A percentile compares a stretch with the other conserved stretches of the same genome.
phyloP scores from a whole-genome alignment of 2,329 filamentous ascomycete species.

The Pestalotiopsis sp. region DNA sequence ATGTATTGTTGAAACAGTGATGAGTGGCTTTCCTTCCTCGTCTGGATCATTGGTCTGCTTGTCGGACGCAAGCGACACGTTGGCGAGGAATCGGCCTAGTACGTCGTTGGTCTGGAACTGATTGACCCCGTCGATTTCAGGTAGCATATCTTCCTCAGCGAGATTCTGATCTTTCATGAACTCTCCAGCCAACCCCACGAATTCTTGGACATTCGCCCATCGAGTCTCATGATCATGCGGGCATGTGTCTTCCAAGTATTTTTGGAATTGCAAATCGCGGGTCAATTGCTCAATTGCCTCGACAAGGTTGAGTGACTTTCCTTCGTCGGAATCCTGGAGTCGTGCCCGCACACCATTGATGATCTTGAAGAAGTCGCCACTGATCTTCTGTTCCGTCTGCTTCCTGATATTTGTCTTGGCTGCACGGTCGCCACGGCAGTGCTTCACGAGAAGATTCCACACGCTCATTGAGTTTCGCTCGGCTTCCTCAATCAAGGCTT shows the following conservation, averaged over 20 bases:
- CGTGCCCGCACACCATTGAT: constrained; percentile 41
- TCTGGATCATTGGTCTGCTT: constrained; percentile 66
- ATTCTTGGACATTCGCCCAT: constrained; percentile 88
- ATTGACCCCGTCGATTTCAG: constrained; percentile 71
- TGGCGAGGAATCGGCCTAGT: constrained; percentile 82
- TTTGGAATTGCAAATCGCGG: constrained; percentile 70
- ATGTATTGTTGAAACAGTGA: constrained; percentile 96
- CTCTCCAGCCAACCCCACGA: constrained; percentile 79
- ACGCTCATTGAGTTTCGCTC: constrained; percentile 70
- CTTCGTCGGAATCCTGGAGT: constrained; percentile 31
- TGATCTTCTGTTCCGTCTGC: constrained; percentile 55
- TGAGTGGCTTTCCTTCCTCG: constrained; percentile 59
- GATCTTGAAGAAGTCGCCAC: constrained; percentile 48
- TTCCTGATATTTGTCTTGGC: constrained; percentile 53
- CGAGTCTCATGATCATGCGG: constrained; percentile 70
- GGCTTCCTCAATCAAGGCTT: constrained; percentile 74
- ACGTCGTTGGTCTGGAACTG: constrained; percentile 67
- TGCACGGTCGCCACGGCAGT: constrained; percentile 52
- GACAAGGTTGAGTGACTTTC: constrained; percentile 42
- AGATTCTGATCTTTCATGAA: constrained; percentile 53
- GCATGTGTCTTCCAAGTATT: constrained; percentile 73
- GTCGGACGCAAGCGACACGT: constrained; percentile 84
- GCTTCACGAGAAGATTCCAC: constrained; percentile 70
- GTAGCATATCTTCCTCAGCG: constrained; percentile 57
- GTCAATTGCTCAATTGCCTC: constrained; percentile 57